Conservation (phyloP, 2,329 filamentous ascomycete species). For the Immersiporthe knoxdaviesiana region DNA sequence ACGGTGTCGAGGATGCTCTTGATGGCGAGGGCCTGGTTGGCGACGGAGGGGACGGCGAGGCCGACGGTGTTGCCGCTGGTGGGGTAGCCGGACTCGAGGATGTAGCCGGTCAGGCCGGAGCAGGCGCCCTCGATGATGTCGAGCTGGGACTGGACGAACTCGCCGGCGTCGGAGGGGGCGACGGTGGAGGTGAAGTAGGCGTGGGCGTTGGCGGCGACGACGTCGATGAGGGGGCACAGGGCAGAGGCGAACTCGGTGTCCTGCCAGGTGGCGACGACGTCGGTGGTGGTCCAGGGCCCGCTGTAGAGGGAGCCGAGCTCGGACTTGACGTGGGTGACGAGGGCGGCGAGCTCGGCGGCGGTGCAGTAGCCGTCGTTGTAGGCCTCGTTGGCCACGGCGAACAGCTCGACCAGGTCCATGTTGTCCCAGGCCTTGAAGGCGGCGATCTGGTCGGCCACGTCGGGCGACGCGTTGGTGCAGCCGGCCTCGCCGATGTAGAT, state of each 20-base stretch:
- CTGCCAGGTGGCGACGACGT: constrained; percentile 80
- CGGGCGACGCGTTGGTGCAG: constrained; percentile 60
- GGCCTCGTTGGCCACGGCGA: constrained; percentile 91
- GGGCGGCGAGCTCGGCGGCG: constrained; percentile 65
- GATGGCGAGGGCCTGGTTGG: constrained; percentile 74
- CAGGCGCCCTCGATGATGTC: constrained; percentile 71
- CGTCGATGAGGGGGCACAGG: constrained; percentile 76
- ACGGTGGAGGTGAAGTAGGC: constrained; percentile 86
- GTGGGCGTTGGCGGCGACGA: constrained; percentile 86
- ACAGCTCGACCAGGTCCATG: constrained; percentile 76
- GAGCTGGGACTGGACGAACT: constrained; percentile 76
- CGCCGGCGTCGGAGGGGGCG: constrained; percentile 67
- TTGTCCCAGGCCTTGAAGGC: constrained; percentile 73
- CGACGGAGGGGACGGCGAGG: constrained; percentile 65
- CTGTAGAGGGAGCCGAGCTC: constrained; percentile 71
- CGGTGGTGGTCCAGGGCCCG: constrained; percentile 80
- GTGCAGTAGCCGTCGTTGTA: constrained; percentile 74
- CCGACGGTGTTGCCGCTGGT: constrained; percentile 71
- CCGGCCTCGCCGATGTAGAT: constrained; percentile 76
- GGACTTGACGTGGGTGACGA: constrained; percentile 70
- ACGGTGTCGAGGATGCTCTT: constrained; percentile 66
- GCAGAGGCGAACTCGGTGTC: constrained; percentile 56
- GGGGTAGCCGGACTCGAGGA: constrained; percentile 93
- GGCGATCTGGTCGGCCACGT: constrained; percentile 72
- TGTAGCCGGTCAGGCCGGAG: constrained; percentile 71